These are phyloP conservation scores for Hyaloscypha variabilis DNA, from an alignment of 495 filamentous ascomycete species.

Conservation along the genomic window DNA sequence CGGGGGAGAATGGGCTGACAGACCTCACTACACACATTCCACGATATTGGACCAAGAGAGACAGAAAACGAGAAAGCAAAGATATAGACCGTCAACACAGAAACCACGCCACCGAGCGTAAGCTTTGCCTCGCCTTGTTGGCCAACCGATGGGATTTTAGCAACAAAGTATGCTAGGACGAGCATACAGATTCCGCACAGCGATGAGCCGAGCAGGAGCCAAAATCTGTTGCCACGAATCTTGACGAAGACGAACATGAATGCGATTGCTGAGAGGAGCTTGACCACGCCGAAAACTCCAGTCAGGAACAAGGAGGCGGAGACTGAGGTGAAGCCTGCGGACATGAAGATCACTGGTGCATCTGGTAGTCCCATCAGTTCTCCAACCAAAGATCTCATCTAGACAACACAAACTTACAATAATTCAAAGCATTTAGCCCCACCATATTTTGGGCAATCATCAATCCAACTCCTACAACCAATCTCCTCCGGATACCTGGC, in stretches of 20 bases:
- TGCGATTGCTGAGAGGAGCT: conserved; percentile 15
- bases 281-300: conserved; percentile 18
- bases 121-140: conserved; percentile 1
- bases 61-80: conserved; percentile 21
- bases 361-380: not conserved
- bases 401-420: conserved; percentile 10
- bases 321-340: conserved; percentile 20
- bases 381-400: no score
- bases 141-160: conserved; percentile 7
- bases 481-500: not conserved
- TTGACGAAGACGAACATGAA: conserved; percentile 23
- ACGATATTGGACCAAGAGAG: conserved; percentile 18
- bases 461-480: conserved; percentile 15
- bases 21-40: conserved; percentile 22
- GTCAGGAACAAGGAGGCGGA: conserved; percentile 15
- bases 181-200: conserved; percentile 16
- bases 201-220: conserved; percentile 8
- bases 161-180: conserved; percentile 18
- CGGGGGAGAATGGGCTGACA: not conserved
- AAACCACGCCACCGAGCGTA: conserved; percentile 14
- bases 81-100: conserved; percentile 19
- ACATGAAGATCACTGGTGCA: conserved; percentile 22
- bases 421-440: conserved; percentile 22
- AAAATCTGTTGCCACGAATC: conserved; percentile 16
- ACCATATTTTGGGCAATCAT: conserved; percentile 24